phyloP scores from a whole-genome alignment of 306 rosid genomes.

The Geum urbanum region DNA sequence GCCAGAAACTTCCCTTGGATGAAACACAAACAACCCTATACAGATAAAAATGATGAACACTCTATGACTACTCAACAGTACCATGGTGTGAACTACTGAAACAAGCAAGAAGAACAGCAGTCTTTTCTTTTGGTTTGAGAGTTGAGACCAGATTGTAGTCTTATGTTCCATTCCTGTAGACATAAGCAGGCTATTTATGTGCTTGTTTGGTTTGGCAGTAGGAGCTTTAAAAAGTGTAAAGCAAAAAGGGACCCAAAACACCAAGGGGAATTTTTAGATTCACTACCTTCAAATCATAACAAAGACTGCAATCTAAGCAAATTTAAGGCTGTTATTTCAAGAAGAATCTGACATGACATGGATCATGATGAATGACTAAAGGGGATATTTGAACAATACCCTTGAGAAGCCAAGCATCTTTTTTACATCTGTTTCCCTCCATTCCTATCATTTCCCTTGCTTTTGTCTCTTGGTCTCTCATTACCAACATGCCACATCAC shows the following conservation, averaged over 20 bases:
- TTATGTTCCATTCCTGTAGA: constrained; percentile 65
- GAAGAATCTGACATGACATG: constrained; percentile 68
- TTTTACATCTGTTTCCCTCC: constrained; percentile 34
- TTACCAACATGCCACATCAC: constrained; percentile 46
- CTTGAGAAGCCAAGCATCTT: constrained; percentile 87
- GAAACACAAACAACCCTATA: constrained; percentile 49
- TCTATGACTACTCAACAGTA: constrained; percentile 36
- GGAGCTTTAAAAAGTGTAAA: constrained; percentile 59
- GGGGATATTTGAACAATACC: constrained; percentile 55
- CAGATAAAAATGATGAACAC: constrained; percentile 48
- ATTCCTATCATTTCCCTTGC: constrained; percentile 49
- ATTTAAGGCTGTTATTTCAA: constrained; percentile 74
- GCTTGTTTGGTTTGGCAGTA: constrained; percentile 42
- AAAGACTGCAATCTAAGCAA: constrained; percentile 49
- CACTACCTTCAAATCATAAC: constrained; percentile 48
- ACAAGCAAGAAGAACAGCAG: constrained; percentile 37
- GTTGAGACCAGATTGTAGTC: constrained; percentile 34
- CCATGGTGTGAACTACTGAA: constrained; percentile 47
- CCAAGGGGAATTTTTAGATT: constrained; percentile 65
- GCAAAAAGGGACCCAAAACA: constrained; percentile 44
- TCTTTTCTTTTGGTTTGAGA: constrained; percentile 30
- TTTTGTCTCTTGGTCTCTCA: constrained; percentile 42
- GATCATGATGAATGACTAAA: constrained; percentile 47
- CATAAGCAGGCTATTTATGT: constrained; percentile 41
- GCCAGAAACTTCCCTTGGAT: constrained; percentile 42